phyloP scores from a whole-genome alignment of 2,329 filamentous ascomycete species.

The Pseudogymnoascus sp. region DNA sequence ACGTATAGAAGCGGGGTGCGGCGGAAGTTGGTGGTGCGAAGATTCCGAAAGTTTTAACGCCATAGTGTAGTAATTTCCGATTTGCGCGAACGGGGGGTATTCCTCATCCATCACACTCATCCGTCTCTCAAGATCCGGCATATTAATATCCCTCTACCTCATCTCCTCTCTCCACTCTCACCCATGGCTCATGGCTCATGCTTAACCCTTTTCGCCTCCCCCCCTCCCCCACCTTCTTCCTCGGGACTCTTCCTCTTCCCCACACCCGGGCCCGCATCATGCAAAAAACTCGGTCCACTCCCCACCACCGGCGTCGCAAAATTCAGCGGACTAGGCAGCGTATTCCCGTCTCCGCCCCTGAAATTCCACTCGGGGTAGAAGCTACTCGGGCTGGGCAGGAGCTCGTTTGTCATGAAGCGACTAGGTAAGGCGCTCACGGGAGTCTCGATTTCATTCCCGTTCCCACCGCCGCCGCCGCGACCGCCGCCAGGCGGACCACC shows the following conservation, averaged over 20 bases:
- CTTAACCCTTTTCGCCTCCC: conserved; percentile 23
- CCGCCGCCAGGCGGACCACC: conserved; percentile 11
- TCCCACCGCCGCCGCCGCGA: conserved; percentile 31
- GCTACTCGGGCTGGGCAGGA: conserved; percentile 81
- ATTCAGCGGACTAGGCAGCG: conserved; percentile 83
- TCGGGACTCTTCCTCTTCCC: conserved; percentile 26
- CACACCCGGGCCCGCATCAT: conserved; percentile 7
- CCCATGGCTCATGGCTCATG: conserved; percentile 13
- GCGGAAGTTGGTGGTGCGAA: neutral
- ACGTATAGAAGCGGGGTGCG: neutral
- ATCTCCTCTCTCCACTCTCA: neutral
- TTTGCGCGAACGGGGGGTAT: neutral
- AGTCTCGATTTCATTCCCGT: conserved; percentile 57
- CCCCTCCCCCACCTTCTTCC: conserved; percentile 19
- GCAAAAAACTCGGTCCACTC: conserved; percentile 50
- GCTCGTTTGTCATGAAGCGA: conserved; percentile 78
- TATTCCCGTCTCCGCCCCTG: conserved; percentile 64
- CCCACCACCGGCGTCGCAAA: conserved; percentile 74
- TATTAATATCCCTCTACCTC: neutral
- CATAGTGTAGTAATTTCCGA: neutral
- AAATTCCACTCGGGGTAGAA: conserved; percentile 93
- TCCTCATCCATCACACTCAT: neutral
- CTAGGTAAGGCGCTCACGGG: conserved; percentile 92
- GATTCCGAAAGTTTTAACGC: neutral
- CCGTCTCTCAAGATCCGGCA: neutral